These are phyloP conservation scores for Achaetomiella virescens DNA, from an alignment of 495 filamentous ascomycete genomes.

Conservation along the genomic window DNA sequence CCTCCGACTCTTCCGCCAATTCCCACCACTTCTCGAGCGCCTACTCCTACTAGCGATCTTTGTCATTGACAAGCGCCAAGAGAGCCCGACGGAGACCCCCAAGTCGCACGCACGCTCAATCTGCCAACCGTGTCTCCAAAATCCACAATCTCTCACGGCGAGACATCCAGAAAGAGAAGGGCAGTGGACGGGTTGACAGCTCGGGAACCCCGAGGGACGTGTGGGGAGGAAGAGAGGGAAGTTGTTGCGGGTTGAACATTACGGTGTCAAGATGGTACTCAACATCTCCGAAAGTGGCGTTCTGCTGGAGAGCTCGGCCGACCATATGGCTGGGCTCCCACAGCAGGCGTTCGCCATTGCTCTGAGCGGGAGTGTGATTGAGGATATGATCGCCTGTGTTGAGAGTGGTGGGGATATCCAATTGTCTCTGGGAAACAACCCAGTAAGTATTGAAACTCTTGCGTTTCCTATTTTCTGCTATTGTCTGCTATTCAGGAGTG, in stretches of 20 bases:
- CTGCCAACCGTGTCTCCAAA: neutral
- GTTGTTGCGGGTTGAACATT: neutral
- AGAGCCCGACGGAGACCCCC: too few relatives aligned
- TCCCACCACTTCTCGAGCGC: neutral
- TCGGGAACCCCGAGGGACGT: neutral
- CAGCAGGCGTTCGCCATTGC: slow-evolving; percentile 56
- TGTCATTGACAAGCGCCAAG: too few relatives aligned
- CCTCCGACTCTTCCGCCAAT: too few relatives aligned
- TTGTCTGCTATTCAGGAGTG: slow-evolving; percentile 11
- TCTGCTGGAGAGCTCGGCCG: slow-evolving; percentile 39
- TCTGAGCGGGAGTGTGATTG: slow-evolving; percentile 57
- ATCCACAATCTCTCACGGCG: neutral
- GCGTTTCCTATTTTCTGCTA: slow-evolving; percentile 19
- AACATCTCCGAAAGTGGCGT: slow-evolving; percentile 40
- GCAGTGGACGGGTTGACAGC: neutral
- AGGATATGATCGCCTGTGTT: slow-evolving; percentile 64
- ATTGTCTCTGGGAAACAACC: slow-evolving; percentile 50
- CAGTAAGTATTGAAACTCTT: slow-evolving; percentile 42
- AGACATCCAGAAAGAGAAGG: neutral
- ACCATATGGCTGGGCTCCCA: slow-evolving; percentile 31
- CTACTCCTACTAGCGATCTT: too few relatives aligned
- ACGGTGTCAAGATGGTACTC: slow-evolving; percentile 30
- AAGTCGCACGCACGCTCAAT: neutral
- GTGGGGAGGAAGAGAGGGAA: slow-evolving; percentile 16
- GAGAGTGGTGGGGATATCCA: slow-evolving; percentile 55